Evolutionary conservation across 2,329 filamentous ascomycete species (phyloP).

Genomic region (Ophiostoma pallidulum): DNA sequence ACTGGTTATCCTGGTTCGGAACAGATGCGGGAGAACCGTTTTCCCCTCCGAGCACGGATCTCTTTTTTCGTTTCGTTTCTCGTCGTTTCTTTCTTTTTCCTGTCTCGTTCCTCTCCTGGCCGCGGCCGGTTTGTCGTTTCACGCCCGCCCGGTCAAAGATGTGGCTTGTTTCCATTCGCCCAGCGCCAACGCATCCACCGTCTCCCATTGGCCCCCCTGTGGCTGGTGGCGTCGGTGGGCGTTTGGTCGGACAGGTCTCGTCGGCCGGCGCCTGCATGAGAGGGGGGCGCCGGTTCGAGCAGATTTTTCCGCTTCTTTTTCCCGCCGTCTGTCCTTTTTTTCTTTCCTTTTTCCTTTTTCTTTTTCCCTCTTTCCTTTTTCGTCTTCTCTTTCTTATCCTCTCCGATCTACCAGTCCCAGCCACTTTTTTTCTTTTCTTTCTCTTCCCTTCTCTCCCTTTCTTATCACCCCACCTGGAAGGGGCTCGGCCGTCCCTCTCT

Average conservation of each 20-base stretch:
- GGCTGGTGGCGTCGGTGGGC: background rate
- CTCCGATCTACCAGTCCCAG: too few relatives aligned
- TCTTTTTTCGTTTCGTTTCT: too few relatives aligned
- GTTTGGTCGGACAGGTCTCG: background rate
- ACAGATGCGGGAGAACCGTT: too few relatives aligned
- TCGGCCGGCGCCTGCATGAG: background rate
- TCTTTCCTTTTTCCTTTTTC: background rate
- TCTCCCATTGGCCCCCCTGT: slow-evolving; percentile 2
- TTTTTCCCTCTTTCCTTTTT: background rate
- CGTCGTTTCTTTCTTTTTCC: background rate
- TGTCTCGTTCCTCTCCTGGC: background rate
- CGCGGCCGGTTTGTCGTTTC: background rate
- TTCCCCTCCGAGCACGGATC: too few relatives aligned
- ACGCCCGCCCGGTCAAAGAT: background rate
- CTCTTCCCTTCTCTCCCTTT: too few relatives aligned
- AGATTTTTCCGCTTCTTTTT: background rate
- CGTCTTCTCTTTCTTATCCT: too few relatives aligned
- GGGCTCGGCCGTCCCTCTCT: too few relatives aligned
- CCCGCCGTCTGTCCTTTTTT: background rate
- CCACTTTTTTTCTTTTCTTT: too few relatives aligned
- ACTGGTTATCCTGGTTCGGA: too few relatives aligned
- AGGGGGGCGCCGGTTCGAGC: background rate
- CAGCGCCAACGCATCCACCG: background rate
- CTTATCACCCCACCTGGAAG: too few relatives aligned
- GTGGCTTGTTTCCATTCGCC: slow-evolving; percentile 11